Percentiles rank a stretch among this genome's conserved stretches.
Conservation (phyloP, 2,329 filamentous ascomycete species). For the Cylindrodendrum hubeiense region DNA sequence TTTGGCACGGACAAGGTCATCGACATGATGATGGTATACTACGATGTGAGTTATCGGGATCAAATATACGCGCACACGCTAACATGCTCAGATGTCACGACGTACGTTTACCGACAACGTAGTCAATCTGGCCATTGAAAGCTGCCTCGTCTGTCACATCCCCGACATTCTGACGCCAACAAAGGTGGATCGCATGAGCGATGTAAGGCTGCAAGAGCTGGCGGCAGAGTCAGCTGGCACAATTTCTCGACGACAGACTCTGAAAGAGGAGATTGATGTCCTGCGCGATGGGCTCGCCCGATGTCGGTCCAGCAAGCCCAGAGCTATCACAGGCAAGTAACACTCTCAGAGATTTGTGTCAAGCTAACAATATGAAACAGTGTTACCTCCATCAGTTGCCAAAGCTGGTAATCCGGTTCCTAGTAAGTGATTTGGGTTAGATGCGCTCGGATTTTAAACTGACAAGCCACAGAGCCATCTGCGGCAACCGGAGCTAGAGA, state of each 20-base stretch:
- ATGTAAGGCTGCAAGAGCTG: conserved; percentile 25
- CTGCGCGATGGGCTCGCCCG: conserved; percentile 20
- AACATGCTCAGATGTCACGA: conserved; percentile 52
- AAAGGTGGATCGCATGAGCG: conserved; percentile 42
- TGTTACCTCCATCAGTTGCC: conserved; percentile 9
- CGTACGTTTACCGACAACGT: conserved; percentile 62
- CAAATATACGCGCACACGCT: background rate
- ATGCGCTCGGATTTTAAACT: no score
- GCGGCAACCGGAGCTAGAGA: no score
- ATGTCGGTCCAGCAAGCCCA: conserved; percentile 25
- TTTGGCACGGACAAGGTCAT: conserved; percentile 56
- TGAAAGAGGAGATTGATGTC: conserved; percentile 26
- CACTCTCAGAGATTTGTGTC: no score
- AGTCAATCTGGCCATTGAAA: conserved; percentile 61
- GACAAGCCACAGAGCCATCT: no score
- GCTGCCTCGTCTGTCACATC: conserved; percentile 58
- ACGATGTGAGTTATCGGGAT: conserved; percentile 49
- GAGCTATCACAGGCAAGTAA: conserved; percentile 25
- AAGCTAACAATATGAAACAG: conserved; percentile 4
- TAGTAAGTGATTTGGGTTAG: no score
- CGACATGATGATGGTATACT: conserved; percentile 59
- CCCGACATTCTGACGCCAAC: conserved; percentile 55
- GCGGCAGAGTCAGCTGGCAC: conserved; percentile 22
- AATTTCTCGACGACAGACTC: conserved; percentile 12
- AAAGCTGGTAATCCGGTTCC: no score